Conservation (phyloP, 78 protist genomes). For the Speleostelium caveatum region DNA sequence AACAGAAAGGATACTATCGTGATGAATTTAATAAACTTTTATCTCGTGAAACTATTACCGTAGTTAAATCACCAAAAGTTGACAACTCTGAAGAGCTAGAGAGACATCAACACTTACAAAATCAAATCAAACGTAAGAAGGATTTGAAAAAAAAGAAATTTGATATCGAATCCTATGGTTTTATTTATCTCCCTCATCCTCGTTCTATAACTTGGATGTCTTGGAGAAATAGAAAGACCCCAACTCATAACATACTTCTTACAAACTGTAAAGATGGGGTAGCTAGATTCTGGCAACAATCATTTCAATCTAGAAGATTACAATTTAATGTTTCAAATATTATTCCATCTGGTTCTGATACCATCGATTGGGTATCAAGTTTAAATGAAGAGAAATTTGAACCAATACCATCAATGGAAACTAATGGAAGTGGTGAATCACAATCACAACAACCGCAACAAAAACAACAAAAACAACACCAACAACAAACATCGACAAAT, state of each 20-base stretch:
- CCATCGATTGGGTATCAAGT: constrained; percentile 40
- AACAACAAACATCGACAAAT: background rate
- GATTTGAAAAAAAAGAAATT: constrained; percentile 14
- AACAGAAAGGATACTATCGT: constrained; percentile 10
- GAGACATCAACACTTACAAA: background rate
- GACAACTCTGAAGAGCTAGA: background rate
- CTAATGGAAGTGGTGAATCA: background rate
- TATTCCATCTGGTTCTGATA: constrained; percentile 43
- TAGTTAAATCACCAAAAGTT: background rate
- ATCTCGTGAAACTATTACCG: background rate
- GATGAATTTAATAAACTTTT: constrained; percentile 13
- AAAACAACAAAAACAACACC: background rate
- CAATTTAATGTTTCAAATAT: constrained; percentile 72
- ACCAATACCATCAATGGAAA: background rate
- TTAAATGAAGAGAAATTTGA: constrained; percentile 20
- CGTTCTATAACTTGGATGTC: constrained; percentile 69
- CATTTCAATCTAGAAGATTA: constrained; percentile 29
- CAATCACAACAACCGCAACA: background rate
- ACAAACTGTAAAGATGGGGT: constrained; percentile 74
- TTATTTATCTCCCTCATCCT: constrained; percentile 72
- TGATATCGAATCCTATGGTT: constrained; percentile 53
- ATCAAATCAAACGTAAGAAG: background rate
- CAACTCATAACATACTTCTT: constrained; percentile 41
- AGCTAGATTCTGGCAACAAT: constrained; percentile 69
- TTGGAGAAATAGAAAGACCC: constrained; percentile 38